phyloP scores from a whole-genome alignment of 495 filamentous ascomycete species.

The Daldinia decipiens region DNA sequence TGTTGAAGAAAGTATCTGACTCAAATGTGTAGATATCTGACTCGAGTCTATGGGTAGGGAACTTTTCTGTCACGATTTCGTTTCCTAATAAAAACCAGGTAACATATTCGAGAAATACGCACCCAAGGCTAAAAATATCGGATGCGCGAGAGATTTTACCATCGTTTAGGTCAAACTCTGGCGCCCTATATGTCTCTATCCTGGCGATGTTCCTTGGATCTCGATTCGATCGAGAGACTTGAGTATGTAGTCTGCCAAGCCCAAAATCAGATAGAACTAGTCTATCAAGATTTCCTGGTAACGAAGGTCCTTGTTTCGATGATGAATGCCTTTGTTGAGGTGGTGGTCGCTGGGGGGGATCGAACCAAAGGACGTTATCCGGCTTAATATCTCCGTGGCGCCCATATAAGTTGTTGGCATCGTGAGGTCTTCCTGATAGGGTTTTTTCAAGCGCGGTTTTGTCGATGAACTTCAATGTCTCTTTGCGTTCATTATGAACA shows the following conservation, averaged over 20 bases:
- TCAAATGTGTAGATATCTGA: constrained; percentile 22
- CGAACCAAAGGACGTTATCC: constrained; percentile 53
- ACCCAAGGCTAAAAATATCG: constrained; percentile 38
- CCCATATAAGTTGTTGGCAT: constrained; percentile 43
- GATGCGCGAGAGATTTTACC: constrained; percentile 35
- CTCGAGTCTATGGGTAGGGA: neutral
- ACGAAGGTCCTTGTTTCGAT: no score
- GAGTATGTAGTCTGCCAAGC: constrained; percentile 34
- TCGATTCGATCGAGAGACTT: constrained; percentile 34
- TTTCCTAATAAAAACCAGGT: constrained; percentile 32
- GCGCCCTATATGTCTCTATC: constrained; percentile 32
- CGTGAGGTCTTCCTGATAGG: constrained; percentile 24
- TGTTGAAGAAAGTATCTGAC: constrained; percentile 34
- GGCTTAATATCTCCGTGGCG: constrained; percentile 55
- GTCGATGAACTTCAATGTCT: constrained; percentile 7
- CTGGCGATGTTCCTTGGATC: constrained; percentile 14
- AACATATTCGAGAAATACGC: constrained; percentile 35
- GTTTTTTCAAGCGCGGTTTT: neutral
- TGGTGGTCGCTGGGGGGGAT: neutral
- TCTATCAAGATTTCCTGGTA: neutral
- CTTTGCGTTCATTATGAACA: constrained; percentile 31
- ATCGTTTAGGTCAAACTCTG: constrained; percentile 29
- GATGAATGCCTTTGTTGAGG: neutral
- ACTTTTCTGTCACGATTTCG: constrained; percentile 19
- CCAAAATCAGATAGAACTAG: constrained; percentile 34